Base-by-base conservation (phyloP, 2,329 filamentous ascomycete genomes). In the Penicillium sp. region DNA sequence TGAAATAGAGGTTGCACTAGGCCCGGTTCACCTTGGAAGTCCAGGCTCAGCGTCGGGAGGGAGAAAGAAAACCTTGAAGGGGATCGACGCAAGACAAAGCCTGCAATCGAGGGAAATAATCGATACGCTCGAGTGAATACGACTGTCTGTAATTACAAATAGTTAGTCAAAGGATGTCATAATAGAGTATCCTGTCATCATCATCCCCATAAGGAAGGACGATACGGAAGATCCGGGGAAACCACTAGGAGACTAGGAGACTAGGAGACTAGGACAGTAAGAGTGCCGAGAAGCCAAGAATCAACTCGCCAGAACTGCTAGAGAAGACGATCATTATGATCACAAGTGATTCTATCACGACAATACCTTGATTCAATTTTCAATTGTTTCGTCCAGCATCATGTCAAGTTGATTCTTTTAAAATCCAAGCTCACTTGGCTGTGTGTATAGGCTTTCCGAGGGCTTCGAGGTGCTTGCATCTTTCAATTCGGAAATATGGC, bases 221-320 rank as follows among this genome's bases (percentile, higher is more conserved):
- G 60, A 59, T 59, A 62, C 61, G 57, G 66, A 60, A 63, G 62
- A 68, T 68, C 63, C 58, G 65, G 65, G 65, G 64, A 62, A 28
- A 40, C 35, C 35, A 62, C 24, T 49, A 5, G 28, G 28, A 28
- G 6, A 28, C 28, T 28, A 28, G 28, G 28, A 26, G 26, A 26
- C 26, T 26, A 26, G n/a, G n/a, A n/a, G n/a, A n/a, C n/a, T n/a
- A 26, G 26, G 26, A 28, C 4, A 28, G 28, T 28, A 28, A 28
- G 28, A 28, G 28, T 38, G 58, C 59, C 59, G 55, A 61, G 59
- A 54, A 28, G 38, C 53, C 54, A 61, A 47, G 17, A 28, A n/a
- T 24, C 6, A 15, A 13, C 30, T 13, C 22, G 22, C 45, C 45
- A 28, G 19, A 44, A 12, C 19, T 10, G 9, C 13, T 15, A 12